Evolutionary conservation across 495 filamentous ascomycete species (phyloP), one percentile per base, ranked within the genome.

Genomic region (Bacidia gigantensis): DNA sequence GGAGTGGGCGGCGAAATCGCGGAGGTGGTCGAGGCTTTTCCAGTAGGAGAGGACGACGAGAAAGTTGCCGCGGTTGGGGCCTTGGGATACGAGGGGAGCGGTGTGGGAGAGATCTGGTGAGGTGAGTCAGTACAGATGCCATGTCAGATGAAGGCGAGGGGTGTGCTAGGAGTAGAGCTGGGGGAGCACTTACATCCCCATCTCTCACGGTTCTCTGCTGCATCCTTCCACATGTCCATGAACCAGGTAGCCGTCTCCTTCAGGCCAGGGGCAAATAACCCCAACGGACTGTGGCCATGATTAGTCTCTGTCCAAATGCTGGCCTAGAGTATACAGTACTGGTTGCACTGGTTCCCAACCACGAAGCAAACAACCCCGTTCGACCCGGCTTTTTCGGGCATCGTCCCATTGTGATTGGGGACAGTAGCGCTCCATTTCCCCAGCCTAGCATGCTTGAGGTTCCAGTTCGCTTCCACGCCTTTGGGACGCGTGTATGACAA

Each of bases 1-100:
- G 1, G 62, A 41, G 18, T 64, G 66, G 48, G 75, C 69, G 29
- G 77, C 76, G 56, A 76, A 79, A 1, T 51, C 50, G 56, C 77
- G 67, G 17, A 80, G 49, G 26, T 64, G 67, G 17, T 76, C 73
- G 11, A 70, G 48, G 40, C 58, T 53, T 11, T 66, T 65, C 54
- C 78, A 73, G 61, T 80, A 80, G 50, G 66, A 65, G 1, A 74
- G 44, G 0, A 48, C 39, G 46, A 58, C 23, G 26, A 58, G 39
- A 20, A 39, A 32, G 35, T 54, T 58, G 20, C 56, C 51, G n/a
- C 54, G 47, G 29, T 35, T 9, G 24, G 24, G 24, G 26, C 7
- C 3, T 20, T 38, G 47, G 29, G 14, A 14, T 3, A 38, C 29
- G 47, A 50, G 26, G 29, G 24, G 18, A 2, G 47, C 25, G 14